Evolutionary conservation across 1,284 basidiomycete species (phyloP), one percentile per base, ranked within the genome.

Genomic region (Puccinia hordei): DNA sequence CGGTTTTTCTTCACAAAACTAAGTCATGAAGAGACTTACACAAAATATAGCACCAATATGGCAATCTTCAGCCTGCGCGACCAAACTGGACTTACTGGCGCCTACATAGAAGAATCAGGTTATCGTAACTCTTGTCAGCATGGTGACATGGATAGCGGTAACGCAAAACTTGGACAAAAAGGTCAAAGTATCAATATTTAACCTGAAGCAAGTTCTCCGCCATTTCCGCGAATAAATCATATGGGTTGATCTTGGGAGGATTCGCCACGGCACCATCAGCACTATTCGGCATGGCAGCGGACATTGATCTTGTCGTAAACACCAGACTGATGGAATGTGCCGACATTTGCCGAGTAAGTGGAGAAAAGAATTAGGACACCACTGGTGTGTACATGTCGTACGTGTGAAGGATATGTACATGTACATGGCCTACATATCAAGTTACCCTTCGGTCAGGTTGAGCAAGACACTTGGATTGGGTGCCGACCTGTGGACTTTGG

Each of bases 231-330:
- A n/a, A 8, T 6, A 30, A 6, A 65, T 38, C 30, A 41, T 65
- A 65, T 38, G 61, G 61, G n/a, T 65, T 65, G 38, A 65, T 30
- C 6, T 65, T 5, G 15, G 61, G 38, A 65, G 61, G 61, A n/a
- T n/a, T n/a, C 12, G 38, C 4, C 38, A 6, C 38, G 38, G 38
- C 38, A 41, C 6, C 38, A 41, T 41, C 38, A 41, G 12, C 38
- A 41, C 4, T 4, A 41, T 41, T 41, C 38, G 38, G 12, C 12
- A 41, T 41, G 4, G 4, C 38, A 12, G 6, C 12, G 12, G 38
- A 12, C 38, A 41, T 41, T 41, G 38, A 12, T 4, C 38, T 41
- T n/a, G 12, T 12, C 38, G 12, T 41, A 41, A 41, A 41, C 12
- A 41, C 12, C 38, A 41, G 38, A 12, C 38, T 41, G 38, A 41